These are phyloP conservation scores for Aspergillus carlsbadensis DNA, from an alignment of 495 filamentous ascomycete genomes.

Conservation along the genomic window DNA sequence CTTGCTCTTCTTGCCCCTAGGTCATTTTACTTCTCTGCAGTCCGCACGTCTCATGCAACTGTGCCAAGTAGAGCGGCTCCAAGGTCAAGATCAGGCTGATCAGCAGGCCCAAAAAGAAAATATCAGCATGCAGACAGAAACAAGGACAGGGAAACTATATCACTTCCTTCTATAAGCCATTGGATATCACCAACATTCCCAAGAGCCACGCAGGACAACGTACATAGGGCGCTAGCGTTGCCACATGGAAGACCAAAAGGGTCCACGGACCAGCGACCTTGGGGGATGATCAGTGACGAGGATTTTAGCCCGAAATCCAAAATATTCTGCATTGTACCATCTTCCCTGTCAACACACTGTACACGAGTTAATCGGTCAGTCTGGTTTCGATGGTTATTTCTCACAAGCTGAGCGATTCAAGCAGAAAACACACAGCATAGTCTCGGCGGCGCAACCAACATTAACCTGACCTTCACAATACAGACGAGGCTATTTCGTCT, in stretches of 20 bases:
- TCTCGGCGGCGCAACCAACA: neutral
- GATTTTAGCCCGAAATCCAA: neutral
- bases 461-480: neutral
- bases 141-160: neutral
- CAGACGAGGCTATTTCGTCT: slow-evolving; percentile 10
- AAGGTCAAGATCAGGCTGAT: neutral
- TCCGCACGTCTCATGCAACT: too few relatives aligned
- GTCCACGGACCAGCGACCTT: neutral
- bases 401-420: neutral
- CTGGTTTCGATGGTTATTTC: neutral
- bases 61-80: neutral
- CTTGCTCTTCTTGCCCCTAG: too few relatives aligned
- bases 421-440: neutral
- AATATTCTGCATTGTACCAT: neutral
- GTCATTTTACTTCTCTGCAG: too few relatives aligned
- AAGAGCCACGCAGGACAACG: neutral
- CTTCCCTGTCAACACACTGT: neutral
- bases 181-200: too few relatives aligned
- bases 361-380: neutral
- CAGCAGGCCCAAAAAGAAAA: slow-evolving; percentile 1
- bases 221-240: neutral
- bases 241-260: neutral
- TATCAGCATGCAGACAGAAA: neutral
- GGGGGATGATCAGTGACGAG: slow-evolving; percentile 4
- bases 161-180: neutral